These are phyloP conservation scores for Myxozyma melibiosi DNA, from an alignment of 805 yeast species.

Conservation along the genomic window DNA sequence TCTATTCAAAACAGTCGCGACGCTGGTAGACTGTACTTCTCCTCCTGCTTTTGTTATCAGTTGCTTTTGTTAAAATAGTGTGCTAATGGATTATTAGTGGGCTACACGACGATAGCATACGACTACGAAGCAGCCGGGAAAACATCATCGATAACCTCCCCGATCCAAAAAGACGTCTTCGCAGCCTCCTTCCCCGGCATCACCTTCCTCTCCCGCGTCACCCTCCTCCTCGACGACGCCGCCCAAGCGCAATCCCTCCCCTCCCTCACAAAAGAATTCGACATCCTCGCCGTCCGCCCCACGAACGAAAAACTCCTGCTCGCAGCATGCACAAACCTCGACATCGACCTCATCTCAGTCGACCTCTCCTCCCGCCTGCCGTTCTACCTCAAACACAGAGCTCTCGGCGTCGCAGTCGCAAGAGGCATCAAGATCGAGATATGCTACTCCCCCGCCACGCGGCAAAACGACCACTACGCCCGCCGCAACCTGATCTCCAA, in stretches of 20 bases:
- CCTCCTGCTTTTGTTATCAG: neutral
- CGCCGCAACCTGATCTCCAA: conserved; percentile 71
- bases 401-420: conserved; percentile 77
- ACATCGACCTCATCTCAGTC: conserved; percentile 78
- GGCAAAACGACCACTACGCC: conserved; percentile 35
- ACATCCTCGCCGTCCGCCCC: conserved; percentile 82
- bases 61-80: neutral
- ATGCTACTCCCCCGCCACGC: conserved; percentile 56
- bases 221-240: conserved; percentile 75
- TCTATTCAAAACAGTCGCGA: conserved; percentile 34
- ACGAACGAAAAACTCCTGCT: conserved; percentile 75
- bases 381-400: conserved; percentile 77
- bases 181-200: neutral
- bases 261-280: conserved; percentile 55
- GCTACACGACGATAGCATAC: conserved; percentile 76
- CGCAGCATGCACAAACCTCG: conserved; percentile 71
- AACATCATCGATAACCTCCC: conserved; percentile 28
- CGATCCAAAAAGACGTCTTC: conserved; percentile 15
- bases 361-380: conserved; percentile 68
- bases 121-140: conserved; percentile 52
- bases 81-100: conserved; percentile 39
- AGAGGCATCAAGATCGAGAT: conserved; percentile 85
- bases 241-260: conserved; percentile 68
- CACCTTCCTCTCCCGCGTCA: conserved; percentile 57
- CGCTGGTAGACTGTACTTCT: conserved; percentile 37